Evolutionary conservation across 805 yeast species (phyloP), one percentile per base, ranked within the genome.

Genomic region (Yarrowia deformans): DNA sequence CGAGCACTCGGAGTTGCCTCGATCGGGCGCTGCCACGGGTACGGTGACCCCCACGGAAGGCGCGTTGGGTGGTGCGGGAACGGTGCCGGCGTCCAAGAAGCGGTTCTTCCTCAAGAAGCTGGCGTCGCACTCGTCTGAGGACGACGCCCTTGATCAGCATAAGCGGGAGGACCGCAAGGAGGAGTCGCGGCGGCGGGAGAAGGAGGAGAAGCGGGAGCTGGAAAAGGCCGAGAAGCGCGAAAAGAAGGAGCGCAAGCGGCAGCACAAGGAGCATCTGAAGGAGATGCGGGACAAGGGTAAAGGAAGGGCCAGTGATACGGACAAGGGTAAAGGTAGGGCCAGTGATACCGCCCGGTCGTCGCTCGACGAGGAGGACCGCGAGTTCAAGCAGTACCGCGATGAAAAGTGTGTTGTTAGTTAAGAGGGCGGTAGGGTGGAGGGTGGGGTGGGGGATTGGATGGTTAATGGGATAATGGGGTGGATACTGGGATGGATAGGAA

Each of bases 61-160:
- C 9, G 3, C 23, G 12, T 8, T 10, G 18, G 19, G 18, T 16
- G 19, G 18, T 2, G 39, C 39, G 3, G 54, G 54, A 14, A 23
- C 63, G 2, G 52, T 58, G 12, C 32, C 52, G 2, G 19, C 66
- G 18, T 56, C 63, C 29, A 60, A 60, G 42, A 60, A 60, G 43
- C 50, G 66, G n/a, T 60, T 60, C 34, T 60, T 60, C 42, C 34
- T 60, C 12, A 60, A 60, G 42, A 60, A 60, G 16, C 52, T 60
- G 16, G 66, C 66, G 8, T 60, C 66, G 13, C 66, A 60, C n/a
- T 60, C 66, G 35, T 60, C 66, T 32, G 66, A 60, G 19, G 66
- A 60, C 14, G 66, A 60, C 8, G 23, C 19, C 4, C 35, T 29
- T n/a, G n/a, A n/a, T n/a, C n/a, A n/a, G 18, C 35, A 19, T 7